Percentiles rank a stretch among this genome's conserved stretches.
Conservation (phyloP, 2,329 filamentous ascomycete genomes). For the Pseudocercospora vitis region DNA sequence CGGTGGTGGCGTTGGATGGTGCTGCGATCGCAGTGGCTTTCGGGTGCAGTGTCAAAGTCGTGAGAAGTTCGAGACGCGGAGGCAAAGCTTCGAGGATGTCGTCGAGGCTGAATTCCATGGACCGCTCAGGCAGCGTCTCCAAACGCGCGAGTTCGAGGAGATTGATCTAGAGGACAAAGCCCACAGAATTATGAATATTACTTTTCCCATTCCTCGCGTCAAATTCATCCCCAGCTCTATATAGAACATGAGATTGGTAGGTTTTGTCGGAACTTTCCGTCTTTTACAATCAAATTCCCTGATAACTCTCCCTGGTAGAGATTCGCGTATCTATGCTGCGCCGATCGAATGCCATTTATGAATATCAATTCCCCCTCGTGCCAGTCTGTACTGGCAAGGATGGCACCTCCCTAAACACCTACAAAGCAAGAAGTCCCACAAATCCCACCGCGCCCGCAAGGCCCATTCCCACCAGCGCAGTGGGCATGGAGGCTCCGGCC, state of each 20-base stretch:
- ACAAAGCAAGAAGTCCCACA: conserved; percentile 10
- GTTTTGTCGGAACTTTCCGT: too few relatives aligned
- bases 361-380: too few relatives aligned
- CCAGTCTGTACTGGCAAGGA: too few relatives aligned
- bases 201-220: too few relatives aligned
- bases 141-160: conserved; percentile 12
- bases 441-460: conserved; percentile 24
- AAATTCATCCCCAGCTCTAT: too few relatives aligned
- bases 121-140: conserved; percentile 16
- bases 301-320: too few relatives aligned
- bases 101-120: conserved; percentile 17
- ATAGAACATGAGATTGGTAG: too few relatives aligned
- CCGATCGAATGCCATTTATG: too few relatives aligned
- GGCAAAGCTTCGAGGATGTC: conserved; percentile 11
- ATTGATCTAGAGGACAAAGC: background rate
- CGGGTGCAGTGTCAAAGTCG: conserved; percentile 70
- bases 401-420: too few relatives aligned
- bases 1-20: conserved; percentile 62
- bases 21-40: conserved; percentile 68
- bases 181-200: too few relatives aligned
- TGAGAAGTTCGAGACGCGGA: conserved; percentile 39
- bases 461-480: conserved; percentile 41
- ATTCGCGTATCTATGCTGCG: too few relatives aligned
- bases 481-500: conserved; percentile 36
- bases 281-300: too few relatives aligned